These are phyloP conservation scores for Chytriomyces sp. DNA, from an alignment of 192 early-diverging fungal genomes.

Conservation along the genomic window DNA sequence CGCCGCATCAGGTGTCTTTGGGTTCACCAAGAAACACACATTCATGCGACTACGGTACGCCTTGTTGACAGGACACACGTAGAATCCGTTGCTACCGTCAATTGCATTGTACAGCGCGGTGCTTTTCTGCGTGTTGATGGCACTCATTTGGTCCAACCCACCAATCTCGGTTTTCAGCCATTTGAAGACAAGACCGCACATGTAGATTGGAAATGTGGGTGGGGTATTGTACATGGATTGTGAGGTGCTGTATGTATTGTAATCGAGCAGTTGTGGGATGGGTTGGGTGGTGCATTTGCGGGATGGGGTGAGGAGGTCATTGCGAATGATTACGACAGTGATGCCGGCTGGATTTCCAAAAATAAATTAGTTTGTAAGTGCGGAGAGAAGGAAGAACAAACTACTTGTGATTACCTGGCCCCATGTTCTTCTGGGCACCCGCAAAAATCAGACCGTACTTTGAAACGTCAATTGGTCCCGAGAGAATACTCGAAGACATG, in stretches of 20 bases:
- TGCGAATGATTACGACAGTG: conserved; percentile 88
- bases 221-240: conserved; percentile 96
- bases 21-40: conserved; percentile 76
- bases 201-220: conserved; percentile 93
- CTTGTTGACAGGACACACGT: conserved; percentile 67
- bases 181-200: conserved; percentile 87
- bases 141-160: conserved; percentile 71
- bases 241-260: conserved; percentile 77
- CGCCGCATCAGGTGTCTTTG: conserved; percentile 25
- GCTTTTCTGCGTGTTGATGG: conserved; percentile 75
- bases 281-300: conserved; percentile 39
- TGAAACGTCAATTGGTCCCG: conserved; percentile 71
- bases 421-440: conserved; percentile 96
- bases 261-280: conserved; percentile 82
- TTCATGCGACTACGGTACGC: conserved; percentile 85
- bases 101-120: conserved; percentile 71
- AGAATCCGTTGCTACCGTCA: conserved; percentile 69
- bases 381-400: not conserved
- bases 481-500: conserved; percentile 60
- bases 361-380: not conserved
- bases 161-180: conserved; percentile 70
- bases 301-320: conserved; percentile 78
- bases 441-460: conserved; percentile 89
- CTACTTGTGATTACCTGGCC: conserved; percentile 30
- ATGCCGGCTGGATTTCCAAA: conserved; percentile 84